A percentile compares a stretch with the other conserved stretches of the same genome.
phyloP scores from a whole-genome alignment of 306 rosid genomes.

The Lotus japonicus region DNA sequence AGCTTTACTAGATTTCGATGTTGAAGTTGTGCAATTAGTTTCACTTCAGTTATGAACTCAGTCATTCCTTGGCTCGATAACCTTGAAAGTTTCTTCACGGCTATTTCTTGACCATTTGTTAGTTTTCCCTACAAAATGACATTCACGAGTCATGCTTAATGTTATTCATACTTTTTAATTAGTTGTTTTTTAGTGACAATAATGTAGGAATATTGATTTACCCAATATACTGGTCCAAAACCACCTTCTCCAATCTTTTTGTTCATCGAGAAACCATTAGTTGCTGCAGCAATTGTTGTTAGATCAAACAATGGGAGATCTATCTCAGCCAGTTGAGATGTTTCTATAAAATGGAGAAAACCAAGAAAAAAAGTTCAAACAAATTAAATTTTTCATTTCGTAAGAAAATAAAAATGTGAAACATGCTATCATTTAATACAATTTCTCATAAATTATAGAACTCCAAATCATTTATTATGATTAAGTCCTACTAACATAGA shows the following conservation, averaged over 20 bases:
- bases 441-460: too few relatives aligned
- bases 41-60: slow-evolving; percentile 40
- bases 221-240: slow-evolving; percentile 45
- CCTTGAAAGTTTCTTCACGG: slow-evolving; percentile 27
- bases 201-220: background rate
- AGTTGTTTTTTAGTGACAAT: background rate
- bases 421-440: too few relatives aligned
- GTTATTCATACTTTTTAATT: background rate
- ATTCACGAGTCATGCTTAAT: background rate
- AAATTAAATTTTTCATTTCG: too few relatives aligned
- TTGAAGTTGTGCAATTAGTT: slow-evolving; percentile 32
- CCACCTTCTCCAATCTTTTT: slow-evolving; percentile 49
- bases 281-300: slow-evolving; percentile 26
- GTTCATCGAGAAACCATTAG: slow-evolving; percentile 24
- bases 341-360: too few relatives aligned
- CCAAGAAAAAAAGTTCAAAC: too few relatives aligned
- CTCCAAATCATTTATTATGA: too few relatives aligned
- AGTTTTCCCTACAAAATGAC: slow-evolving; percentile 26
- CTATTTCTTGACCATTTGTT: slow-evolving; percentile 30
- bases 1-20: slow-evolving; percentile 47
- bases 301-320: slow-evolving; percentile 35
- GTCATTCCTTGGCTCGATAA: slow-evolving; percentile 27
- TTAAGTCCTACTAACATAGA: too few relatives aligned
- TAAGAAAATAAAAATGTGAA: too few relatives aligned
- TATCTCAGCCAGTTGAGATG: slow-evolving; percentile 23